These are phyloP conservation scores for Magnaporthiopsis rhizophila DNA, from an alignment of 2,329 filamentous ascomycete genomes.

Conservation along the genomic window DNA sequence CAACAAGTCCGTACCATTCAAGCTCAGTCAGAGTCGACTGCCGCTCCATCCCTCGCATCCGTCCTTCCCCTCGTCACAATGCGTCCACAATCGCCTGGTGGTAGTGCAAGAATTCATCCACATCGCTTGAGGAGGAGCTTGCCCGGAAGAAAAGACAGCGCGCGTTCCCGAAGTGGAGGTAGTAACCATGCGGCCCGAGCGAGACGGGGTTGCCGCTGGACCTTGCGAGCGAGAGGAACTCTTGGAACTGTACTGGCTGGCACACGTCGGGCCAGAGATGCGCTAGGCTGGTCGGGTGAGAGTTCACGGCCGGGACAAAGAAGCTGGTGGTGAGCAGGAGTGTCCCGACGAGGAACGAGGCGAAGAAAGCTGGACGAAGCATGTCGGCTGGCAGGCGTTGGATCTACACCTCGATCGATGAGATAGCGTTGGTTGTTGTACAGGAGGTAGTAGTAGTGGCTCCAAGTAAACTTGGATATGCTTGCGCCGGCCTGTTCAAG, in stretches of 20 bases:
- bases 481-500: background rate
- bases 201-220: constrained; percentile 7
- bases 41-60: background rate
- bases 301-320: background rate
- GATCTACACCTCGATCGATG: background rate
- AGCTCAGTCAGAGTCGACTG: background rate
- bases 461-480: background rate
- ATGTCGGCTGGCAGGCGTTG: background rate
- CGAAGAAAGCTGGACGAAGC: background rate
- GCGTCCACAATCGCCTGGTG: constrained; percentile 3
- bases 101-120: constrained; percentile 5
- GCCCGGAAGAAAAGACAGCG: constrained; percentile 6
- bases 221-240: constrained; percentile 7
- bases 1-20: background rate
- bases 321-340: background rate
- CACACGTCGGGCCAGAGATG: constrained; percentile 8
- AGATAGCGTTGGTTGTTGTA: background rate
- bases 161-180: constrained; percentile 8
- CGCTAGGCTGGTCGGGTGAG: constrained; percentile 1
- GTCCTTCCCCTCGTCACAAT: background rate
- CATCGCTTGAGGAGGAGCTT: background rate
- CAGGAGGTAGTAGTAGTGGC: background rate
- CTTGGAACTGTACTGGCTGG: constrained; percentile 5
- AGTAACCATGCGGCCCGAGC: constrained; percentile 7
- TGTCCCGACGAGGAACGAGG: background rate